A percentile compares a stretch with the other conserved stretches of the same genome.
Conservation (phyloP, 331 rosid genomes). For the Erythrophleum ivorense region DNA sequence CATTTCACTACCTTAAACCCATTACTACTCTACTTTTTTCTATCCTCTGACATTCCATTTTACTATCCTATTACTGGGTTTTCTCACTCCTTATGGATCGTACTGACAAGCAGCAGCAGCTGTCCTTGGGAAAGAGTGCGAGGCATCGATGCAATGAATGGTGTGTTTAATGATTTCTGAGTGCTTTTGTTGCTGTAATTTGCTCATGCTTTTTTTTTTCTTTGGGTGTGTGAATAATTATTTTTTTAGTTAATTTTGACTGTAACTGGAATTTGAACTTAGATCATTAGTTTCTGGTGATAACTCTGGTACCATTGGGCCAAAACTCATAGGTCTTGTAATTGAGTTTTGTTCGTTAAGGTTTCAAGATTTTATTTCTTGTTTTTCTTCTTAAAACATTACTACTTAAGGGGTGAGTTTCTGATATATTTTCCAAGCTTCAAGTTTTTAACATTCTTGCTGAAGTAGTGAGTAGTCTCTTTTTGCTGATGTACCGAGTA, state of each 20-base stretch:
- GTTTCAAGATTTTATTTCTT: slow-evolving; percentile 9
- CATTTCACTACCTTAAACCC: slow-evolving; percentile 61
- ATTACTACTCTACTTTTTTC: slow-evolving; percentile 38
- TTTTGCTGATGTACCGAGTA: neutral
- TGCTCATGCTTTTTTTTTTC: neutral
- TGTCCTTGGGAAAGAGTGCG: slow-evolving; percentile 66
- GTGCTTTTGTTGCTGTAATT: slow-evolving; percentile 14
- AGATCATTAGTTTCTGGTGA: neutral
- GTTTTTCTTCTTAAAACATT: slow-evolving; percentile 19
- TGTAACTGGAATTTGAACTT: neutral
- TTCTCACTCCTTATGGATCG: slow-evolving; percentile 67
- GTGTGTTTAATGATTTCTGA: slow-evolving; percentile 56
- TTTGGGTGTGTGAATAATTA: neutral
- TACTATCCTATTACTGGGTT: slow-evolving; percentile 34
- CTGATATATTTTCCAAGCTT: slow-evolving; percentile 7
- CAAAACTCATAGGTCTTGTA: neutral
- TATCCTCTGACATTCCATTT: slow-evolving; percentile 51
- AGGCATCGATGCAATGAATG: slow-evolving; percentile 86
- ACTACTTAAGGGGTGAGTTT: slow-evolving; percentile 34
- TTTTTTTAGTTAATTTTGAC: neutral
- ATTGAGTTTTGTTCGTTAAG: neutral
- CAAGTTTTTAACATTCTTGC: neutral
- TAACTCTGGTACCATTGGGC: neutral
- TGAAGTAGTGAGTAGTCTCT: neutral
- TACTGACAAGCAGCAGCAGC: slow-evolving; percentile 69